Percentiles rank a stretch among this genome's conserved stretches.
These are phyloP conservation scores for Protomyces pachydermus DNA, from an alignment of 1,139 yeast species.

Conservation along the genomic window DNA sequence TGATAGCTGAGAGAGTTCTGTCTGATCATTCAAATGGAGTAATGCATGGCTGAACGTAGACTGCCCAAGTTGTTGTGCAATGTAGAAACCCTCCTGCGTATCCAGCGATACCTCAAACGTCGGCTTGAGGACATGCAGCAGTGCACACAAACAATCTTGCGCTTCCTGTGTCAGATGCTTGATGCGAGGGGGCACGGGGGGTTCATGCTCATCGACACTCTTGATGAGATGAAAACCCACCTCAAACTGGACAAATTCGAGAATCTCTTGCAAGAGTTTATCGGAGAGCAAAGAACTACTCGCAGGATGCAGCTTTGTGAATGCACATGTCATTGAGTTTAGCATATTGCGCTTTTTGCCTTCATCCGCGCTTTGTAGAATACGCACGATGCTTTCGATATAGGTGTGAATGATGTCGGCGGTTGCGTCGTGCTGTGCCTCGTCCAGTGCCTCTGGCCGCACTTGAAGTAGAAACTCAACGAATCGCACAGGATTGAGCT, in stretches of 20 bases:
- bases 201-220: neutral
- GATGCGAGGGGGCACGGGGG: neutral
- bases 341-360: conserved; percentile 11
- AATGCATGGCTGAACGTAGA: conserved; percentile 5
- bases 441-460: neutral
- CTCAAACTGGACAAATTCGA: neutral
- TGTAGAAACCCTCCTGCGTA: conserved; percentile 10
- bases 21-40: neutral
- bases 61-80: conserved; percentile 7
- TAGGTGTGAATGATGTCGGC: conserved; percentile 2
- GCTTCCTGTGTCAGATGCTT: neutral
- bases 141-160: neutral
- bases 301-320: neutral
- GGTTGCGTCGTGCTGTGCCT: neutral
- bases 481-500: neutral
- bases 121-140: neutral
- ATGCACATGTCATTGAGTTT: neutral
- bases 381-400: conserved; percentile 1
- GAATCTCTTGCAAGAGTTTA: neutral
- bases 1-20: conserved; percentile 42
- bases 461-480: conserved; percentile 10
- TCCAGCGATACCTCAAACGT: neutral
- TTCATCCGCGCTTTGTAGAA: conserved; percentile 7
- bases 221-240: neutral
- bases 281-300: neutral